phyloP scores from a whole-genome alignment of 768 basidiomycete genomes.

The Hortiboletus campestris region DNA sequence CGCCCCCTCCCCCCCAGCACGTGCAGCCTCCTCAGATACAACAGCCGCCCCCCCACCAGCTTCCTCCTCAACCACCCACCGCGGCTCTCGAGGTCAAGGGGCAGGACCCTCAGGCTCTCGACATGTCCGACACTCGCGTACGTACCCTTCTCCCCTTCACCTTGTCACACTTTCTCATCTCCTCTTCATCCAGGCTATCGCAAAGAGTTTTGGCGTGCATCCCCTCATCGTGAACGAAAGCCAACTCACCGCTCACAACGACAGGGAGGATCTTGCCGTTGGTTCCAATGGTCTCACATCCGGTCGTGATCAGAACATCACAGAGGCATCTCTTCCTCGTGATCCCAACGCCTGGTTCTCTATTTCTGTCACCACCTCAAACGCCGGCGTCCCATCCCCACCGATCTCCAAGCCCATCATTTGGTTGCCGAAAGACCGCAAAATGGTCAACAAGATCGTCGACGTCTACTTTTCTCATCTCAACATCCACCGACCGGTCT shows the following conservation, averaged over 20 bases:
- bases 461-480: slow-evolving; percentile 75
- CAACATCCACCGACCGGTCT: slow-evolving; percentile 79
- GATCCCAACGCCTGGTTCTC: slow-evolving; percentile 62
- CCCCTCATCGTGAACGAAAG: slow-evolving; percentile 65
- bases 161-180: slow-evolving; percentile 1
- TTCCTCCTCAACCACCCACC: too few relatives aligned
- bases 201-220: slow-evolving; percentile 77
- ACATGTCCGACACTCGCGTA: slow-evolving; percentile 71
- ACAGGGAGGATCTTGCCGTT: slow-evolving; percentile 75
- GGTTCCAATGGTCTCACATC: slow-evolving; percentile 70
- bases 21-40: slow-evolving; percentile 39
- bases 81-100: slow-evolving; percentile 52
- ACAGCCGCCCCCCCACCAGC: slow-evolving; percentile 20
- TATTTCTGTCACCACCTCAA: slow-evolving; percentile 51
- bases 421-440: slow-evolving; percentile 77
- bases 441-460: slow-evolving; percentile 58
- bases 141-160: not conserved
- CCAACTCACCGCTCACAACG: slow-evolving; percentile 48
- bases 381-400: slow-evolving; percentile 20
- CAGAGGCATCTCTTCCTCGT: slow-evolving; percentile 56
- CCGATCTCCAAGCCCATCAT: slow-evolving; percentile 38
- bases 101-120: slow-evolving; percentile 75
- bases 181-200: slow-evolving; percentile 49
- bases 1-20: slow-evolving; percentile 41
- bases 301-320: slow-evolving; percentile 60